Base-by-base conservation (phyloP, 148 eudicot species). In the Rhododendron kiyosumense region DNA sequence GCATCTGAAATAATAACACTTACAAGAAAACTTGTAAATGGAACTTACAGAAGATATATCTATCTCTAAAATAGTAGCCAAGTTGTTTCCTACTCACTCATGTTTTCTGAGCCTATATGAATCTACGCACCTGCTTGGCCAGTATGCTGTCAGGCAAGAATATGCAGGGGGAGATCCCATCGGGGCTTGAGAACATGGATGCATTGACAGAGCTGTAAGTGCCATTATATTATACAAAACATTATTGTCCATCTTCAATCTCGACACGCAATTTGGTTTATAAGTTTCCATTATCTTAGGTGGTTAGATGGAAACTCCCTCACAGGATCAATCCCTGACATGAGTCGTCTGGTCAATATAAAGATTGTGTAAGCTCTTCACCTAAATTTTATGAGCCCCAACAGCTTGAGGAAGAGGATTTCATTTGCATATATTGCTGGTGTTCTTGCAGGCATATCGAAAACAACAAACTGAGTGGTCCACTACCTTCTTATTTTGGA, bases 151-250 rank as follows among this genome's bases (percentile, higher is more conserved):
- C 98, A 84, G 87, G 92, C 17, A 94, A 87, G 92, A 93, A 92
- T 76, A 22, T 97, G 87, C 89, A 89, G 79, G 98, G 98, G 48
- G 89, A 76, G 34, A 92, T 97, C 84, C 98, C 98, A 81, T 85
- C 90, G 54, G 98, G 89, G 87, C 87, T 97, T n/a, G 91, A 93
- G 83, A 92, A 92, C 89, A 93, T 97, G 95, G 94, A 94, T 18
- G 94, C 89, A 85, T 86, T 97, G 86, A 91, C 90, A 75, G 98
- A 97, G 81, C 77, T 97, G 98, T 94, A 93, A 97, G 99, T 90
- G 45, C 51, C 28, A 24, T 38, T 71, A 54, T 20, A 15, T 24
- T 41, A 51, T 34, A 45, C 74, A 57, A 26, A 79, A 45, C 2
- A 80, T 14, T 24, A 22, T 45, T 24, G 5, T 81, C 52, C 9